phyloP scores from a whole-genome alignment of 2,329 filamentous ascomycete species.

The Stagonosporopsis rhizophila region DNA sequence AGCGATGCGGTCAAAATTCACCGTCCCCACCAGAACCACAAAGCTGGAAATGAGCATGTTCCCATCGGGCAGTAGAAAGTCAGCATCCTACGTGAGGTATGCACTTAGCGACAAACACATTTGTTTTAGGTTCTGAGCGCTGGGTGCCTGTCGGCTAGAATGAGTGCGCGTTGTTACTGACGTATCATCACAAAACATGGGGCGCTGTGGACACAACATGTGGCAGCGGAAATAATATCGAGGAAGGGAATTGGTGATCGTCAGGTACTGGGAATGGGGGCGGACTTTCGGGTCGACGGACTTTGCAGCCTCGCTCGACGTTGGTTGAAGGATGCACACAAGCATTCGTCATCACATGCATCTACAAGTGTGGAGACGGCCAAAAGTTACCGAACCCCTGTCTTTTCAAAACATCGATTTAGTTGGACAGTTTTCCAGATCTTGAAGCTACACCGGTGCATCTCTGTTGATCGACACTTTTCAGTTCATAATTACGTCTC shows the following conservation, averaged over 20 bases:
- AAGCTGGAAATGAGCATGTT: background rate
- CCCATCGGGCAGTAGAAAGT: background rate
- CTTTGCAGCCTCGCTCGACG: background rate
- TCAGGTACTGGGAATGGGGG: background rate
- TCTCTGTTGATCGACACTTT: background rate
- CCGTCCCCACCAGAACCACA: conserved; percentile 17
- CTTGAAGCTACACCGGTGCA: background rate
- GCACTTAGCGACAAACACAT: background rate
- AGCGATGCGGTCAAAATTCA: conserved; percentile 28
- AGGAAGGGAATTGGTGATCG: background rate
- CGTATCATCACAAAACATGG: background rate
- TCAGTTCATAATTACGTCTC: conserved; percentile 9
- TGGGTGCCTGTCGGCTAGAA: background rate
- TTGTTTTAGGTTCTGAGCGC: background rate
- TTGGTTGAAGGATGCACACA: background rate
- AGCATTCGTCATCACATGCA: background rate
- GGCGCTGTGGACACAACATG: background rate
- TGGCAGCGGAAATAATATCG: background rate
- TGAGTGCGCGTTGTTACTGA: background rate
- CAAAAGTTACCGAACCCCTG: conserved; percentile 13
- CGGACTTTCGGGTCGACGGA: conserved; percentile 1
- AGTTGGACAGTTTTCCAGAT: background rate
- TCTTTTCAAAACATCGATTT: background rate
- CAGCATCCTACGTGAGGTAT: background rate
- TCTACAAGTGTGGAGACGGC: conserved; percentile 5